Conservation (phyloP, 345 rosid species). For the Barbarea vulgaris region DNA sequence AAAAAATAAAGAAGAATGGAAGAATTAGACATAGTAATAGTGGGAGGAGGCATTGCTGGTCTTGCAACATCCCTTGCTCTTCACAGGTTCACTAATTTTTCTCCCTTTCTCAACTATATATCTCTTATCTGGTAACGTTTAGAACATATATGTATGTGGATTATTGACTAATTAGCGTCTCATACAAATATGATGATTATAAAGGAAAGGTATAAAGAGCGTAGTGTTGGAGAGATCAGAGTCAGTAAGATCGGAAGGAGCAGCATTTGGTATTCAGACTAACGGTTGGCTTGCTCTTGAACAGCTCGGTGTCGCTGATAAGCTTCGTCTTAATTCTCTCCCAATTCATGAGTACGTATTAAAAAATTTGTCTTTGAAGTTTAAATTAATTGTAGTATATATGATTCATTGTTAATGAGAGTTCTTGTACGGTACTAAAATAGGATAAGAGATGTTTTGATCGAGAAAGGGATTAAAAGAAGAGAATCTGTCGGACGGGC, state of each 20-base stretch:
- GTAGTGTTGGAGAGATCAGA: conserved; percentile 59
- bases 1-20: conserved; percentile 9
- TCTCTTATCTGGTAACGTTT: not conserved
- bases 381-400: not conserved
- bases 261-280: conserved; percentile 49
- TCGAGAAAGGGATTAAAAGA: conserved; percentile 31
- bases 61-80: conserved; percentile 69
- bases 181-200: not conserved
- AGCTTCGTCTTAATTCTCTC: conserved; percentile 46
- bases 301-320: conserved; percentile 53
- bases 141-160: not conserved
- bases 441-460: conserved; percentile 28
- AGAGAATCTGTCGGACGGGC: conserved; percentile 14
- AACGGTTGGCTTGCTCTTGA: conserved; percentile 75
- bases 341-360: conserved; percentile 39
- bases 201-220: conserved; percentile 63
- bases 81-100: conserved; percentile 45
- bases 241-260: conserved; percentile 47
- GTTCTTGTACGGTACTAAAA: not conserved
- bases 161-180: not conserved
- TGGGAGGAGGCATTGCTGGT: conserved; percentile 66
- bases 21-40: conserved; percentile 50
- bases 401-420: not conserved
- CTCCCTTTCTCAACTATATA: not conserved
- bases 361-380: not conserved